A percentile compares a stretch with the other conserved stretches of the same genome.
phyloP scores from a whole-genome alignment of 805 yeast species.

The Pichia thaimueangensis region DNA sequence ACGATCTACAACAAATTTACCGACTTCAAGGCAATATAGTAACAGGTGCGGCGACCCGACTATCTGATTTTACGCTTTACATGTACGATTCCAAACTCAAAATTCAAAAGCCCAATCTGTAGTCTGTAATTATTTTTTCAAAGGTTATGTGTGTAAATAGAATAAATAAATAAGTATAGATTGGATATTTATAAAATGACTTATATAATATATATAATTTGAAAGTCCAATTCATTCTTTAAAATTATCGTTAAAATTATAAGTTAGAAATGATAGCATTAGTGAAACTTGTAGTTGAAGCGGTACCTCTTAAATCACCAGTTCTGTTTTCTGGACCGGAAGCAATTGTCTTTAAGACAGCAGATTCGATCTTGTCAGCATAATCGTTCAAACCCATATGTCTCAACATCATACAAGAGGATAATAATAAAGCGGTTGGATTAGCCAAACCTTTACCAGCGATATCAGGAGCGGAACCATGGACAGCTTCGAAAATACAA shows the following conservation, averaged over 20 bases:
- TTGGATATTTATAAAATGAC: not conserved
- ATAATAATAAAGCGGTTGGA: conserved; percentile 94
- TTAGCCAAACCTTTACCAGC: conserved; percentile 98
- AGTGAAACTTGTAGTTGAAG: conserved; percentile 85
- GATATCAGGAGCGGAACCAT: conserved; percentile 99
- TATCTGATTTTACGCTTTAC: too few relatives aligned
- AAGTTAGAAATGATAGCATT: conserved; percentile 80
- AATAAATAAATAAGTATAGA: conserved; percentile 3
- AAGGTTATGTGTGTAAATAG: conserved; percentile 3
- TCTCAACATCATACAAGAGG: conserved; percentile 98
- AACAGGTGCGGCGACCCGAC: too few relatives aligned
- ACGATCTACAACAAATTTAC: too few relatives aligned
- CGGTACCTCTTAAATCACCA: conserved; percentile 89
- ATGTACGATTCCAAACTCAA: too few relatives aligned
- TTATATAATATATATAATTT: not conserved
- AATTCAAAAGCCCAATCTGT: too few relatives aligned
- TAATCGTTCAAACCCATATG: conserved; percentile 86
- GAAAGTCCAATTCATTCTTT: not conserved
- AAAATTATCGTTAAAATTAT: conserved; percentile 27
- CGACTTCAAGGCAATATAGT: too few relatives aligned
- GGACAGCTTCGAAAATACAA: conserved; percentile 98
- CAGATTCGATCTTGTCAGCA: conserved; percentile 82
- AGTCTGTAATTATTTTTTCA: too few relatives aligned
- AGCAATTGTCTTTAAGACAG: conserved; percentile 85
- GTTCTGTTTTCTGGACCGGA: conserved; percentile 96